Conservation (phyloP, 306 rosid species). For the Cyamopsis tetragonoloba region DNA sequence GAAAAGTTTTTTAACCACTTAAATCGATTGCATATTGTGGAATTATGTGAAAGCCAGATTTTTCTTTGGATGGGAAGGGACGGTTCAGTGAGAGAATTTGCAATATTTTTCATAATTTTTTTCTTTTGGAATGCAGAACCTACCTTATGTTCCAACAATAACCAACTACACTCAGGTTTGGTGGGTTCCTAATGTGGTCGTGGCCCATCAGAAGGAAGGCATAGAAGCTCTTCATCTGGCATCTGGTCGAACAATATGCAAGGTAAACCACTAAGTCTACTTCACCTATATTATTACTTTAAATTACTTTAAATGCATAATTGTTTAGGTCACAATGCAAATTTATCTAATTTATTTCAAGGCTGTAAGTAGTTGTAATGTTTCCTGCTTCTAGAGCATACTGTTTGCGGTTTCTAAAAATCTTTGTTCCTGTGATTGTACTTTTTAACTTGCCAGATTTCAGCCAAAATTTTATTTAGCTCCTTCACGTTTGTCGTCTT, state of each 20-base stretch:
- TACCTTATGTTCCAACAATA: constrained; percentile 86
- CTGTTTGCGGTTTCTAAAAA: constrained; percentile 4
- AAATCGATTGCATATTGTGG: constrained; percentile 5
- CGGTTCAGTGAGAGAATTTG: not conserved
- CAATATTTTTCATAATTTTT: constrained; percentile 7
- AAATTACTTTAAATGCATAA: constrained; percentile 20
- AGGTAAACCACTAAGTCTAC: constrained; percentile 41
- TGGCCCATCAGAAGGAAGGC: constrained; percentile 95
- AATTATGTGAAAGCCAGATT: not conserved
- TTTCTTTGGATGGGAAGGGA: not conserved
- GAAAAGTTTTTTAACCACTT: not conserved
- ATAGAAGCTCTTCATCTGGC: constrained; percentile 94
- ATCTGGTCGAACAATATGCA: constrained; percentile 91
- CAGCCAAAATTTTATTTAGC: not conserved
- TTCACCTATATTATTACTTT: constrained; percentile 14
- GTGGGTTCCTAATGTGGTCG: constrained; percentile 99
- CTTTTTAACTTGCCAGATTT: constrained; percentile 3
- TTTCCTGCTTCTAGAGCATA: not conserved
- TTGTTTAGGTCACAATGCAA: constrained; percentile 11
- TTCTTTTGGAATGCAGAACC: constrained; percentile 53
- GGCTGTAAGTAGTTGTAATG: not conserved
- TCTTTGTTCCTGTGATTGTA: not conserved
- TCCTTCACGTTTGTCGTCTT: not conserved
- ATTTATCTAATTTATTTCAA: constrained; percentile 4
- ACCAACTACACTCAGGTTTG: constrained; percentile 96